Evolutionary conservation across 768 basidiomycete species (phyloP).

Genomic region (Leucocoprinus birnbaumii): DNA sequence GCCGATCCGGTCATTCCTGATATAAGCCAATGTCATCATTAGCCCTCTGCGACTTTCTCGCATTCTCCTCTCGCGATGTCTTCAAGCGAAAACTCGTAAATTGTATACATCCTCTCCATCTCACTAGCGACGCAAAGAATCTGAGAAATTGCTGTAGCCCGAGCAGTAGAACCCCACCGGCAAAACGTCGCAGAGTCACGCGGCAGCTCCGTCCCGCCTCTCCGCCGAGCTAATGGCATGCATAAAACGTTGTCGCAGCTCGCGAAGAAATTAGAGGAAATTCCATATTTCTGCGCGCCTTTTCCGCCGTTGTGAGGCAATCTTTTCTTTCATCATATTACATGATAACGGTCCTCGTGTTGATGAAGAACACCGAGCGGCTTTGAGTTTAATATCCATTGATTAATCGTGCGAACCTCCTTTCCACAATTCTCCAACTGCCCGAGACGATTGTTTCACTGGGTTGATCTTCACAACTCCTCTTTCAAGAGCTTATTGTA

Average conservation of each 20-base stretch:
- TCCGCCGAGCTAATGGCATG: constrained; percentile 1
- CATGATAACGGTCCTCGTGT: constrained; percentile 1
- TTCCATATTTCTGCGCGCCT: background rate
- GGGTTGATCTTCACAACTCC: constrained; percentile 6
- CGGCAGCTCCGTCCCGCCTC: constrained; percentile 7
- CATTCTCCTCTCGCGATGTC: background rate
- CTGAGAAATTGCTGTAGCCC: background rate
- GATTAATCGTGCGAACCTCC: constrained; percentile 4
- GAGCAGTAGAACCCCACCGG: background rate
- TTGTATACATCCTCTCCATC: background rate
- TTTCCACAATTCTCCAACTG: constrained; percentile 1
- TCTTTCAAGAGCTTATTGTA: constrained; percentile 36
- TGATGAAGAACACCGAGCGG: background rate
- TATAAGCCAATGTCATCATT: constrained; percentile 9
- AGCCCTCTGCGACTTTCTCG: constrained; percentile 7
- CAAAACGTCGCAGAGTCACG: constrained; percentile 6
- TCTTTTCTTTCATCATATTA: background rate
- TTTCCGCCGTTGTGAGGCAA: background rate
- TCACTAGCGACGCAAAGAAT: background rate
- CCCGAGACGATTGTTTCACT: background rate
- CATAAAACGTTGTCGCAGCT: background rate
- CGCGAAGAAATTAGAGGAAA: too few species aligned
- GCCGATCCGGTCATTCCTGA: constrained; percentile 21
- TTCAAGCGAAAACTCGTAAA: background rate
- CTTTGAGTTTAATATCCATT: too few species aligned